Evolutionary conservation across 257 asterid species (phyloP), one percentile per base, ranked within the genome.

Genomic region (Nicotiana benthamiana): DNA sequence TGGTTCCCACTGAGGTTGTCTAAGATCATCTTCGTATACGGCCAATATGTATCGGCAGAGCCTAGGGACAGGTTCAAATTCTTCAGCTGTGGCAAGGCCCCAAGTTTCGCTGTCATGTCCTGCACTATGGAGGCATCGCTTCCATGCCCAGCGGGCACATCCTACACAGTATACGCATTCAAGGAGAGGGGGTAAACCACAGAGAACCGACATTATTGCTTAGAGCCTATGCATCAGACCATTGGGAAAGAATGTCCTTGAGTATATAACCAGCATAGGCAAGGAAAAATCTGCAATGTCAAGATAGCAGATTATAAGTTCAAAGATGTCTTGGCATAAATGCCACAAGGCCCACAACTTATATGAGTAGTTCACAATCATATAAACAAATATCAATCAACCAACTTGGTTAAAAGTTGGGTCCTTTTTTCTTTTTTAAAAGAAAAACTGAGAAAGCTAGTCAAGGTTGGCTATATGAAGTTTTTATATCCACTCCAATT

Each of bases 71-170:
- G 97, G 97, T 57, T 91, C 94, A 60, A 93, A 92, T 65, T 93
- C 98, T 68, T 90, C 92, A 4, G 92, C 79, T 1, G 91, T 84
- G 75, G 97, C 91, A 4, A 70, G 86, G 77, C 86, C 90, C 98
- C 97, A 92, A 4, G 87, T 82, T 85, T 90, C 93, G 18, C 97
- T 92, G 64, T 94, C 97, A 75, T 90, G 95, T 13, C 92, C 93
- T 52, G 94, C 97, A 77, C 87, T 88, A 82, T 92, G 93, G 75
- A 92, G 89, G 78, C 98, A 92, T 66, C 97, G 88, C 80, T 94
- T 93, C 93, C 96, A 92, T 9, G 86, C 96, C 98, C 98, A 92
- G 9, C 97, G 88, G 4, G 94, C 86, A 75, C 98, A 94, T 4
- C 83, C 97, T 82, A 91, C 75, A 85, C 97, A 89, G 88, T 86